phyloP scores from a whole-genome alignment of 805 yeast genomes.

The Candida endomychidarum region DNA sequence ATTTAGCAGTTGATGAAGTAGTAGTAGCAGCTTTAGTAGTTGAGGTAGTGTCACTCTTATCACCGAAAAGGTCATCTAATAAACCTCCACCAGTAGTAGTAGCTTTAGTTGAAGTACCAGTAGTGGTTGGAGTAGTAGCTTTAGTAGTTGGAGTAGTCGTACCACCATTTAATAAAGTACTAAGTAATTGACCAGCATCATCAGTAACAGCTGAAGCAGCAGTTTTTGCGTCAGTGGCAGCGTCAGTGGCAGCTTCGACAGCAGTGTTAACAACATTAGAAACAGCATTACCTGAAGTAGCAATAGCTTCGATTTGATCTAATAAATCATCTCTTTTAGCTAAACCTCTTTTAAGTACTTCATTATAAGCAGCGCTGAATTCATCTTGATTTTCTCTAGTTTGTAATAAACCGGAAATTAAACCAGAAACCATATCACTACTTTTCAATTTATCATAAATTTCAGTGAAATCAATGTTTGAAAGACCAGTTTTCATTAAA shows the following conservation, averaged over 20 bases:
- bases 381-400: constrained; percentile 17
- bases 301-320: constrained; percentile 2
- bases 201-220: constrained; percentile 4
- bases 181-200: background rate
- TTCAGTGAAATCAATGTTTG: constrained; percentile 21
- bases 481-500: constrained; percentile 22
- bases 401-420: constrained; percentile 12
- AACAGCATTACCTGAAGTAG: constrained; percentile 2
- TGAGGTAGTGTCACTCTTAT: constrained; percentile 1
- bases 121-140: constrained; percentile 8
- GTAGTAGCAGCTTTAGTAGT: constrained; percentile 10
- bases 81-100: constrained; percentile 11
- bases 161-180: background rate
- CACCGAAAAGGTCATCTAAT: constrained; percentile 12
- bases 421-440: constrained; percentile 22
- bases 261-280: constrained; percentile 3
- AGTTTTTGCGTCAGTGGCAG: constrained; percentile 2
- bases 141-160: constrained; percentile 3
- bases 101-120: constrained; percentile 9
- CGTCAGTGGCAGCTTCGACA: background rate
- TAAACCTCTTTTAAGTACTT: constrained; percentile 16
- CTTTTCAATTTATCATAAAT: constrained; percentile 25
- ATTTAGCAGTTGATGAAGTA: constrained; percentile 11
- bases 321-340: constrained; percentile 11
- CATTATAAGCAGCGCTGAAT: constrained; percentile 16